phyloP scores from a whole-genome alignment of 1,284 basidiomycete species.

The Cutaneotrichosporon sp. region DNA sequence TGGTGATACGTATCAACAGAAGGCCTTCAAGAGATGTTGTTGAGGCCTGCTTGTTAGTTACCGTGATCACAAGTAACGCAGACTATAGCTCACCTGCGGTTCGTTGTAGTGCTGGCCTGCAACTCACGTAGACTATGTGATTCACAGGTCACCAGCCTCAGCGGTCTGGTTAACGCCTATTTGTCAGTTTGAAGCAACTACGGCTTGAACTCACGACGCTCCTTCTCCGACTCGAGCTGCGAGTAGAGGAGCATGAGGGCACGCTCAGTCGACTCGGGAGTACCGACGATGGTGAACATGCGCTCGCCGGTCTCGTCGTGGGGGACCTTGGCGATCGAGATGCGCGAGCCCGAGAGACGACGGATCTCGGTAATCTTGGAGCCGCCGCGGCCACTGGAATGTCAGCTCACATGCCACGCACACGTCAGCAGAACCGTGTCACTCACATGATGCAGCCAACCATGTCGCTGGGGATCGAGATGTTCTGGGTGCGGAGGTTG shows the following conservation, averaged over 20 bases:
- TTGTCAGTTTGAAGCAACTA: background rate
- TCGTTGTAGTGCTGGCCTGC: background rate
- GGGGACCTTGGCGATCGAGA: constrained; percentile 96
- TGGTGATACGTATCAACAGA: constrained; percentile 5
- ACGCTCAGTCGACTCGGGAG: constrained; percentile 93
- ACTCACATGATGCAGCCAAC: constrained; percentile 86
- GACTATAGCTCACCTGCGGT: background rate
- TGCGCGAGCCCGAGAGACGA: constrained; percentile 91
- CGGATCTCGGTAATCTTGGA: constrained; percentile 99
- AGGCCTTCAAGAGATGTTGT: background rate
- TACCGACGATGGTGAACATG: constrained; percentile 99
- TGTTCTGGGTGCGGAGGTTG: constrained; percentile 95
- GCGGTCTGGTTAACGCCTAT: constrained; percentile 39
- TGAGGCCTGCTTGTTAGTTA: background rate
- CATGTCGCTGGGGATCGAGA: constrained; percentile 98
- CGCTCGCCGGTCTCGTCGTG: constrained; percentile 98
- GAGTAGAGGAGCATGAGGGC: constrained; percentile 96
- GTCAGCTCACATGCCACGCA: constrained; percentile 9
- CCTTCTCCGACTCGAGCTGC: constrained; percentile 93
- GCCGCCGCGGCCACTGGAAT: constrained; percentile 75
- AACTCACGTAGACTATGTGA: background rate
- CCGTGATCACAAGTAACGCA: too few relatives aligned
- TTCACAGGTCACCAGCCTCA: constrained; percentile 26
- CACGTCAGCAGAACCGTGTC: background rate
- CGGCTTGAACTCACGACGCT: constrained; percentile 62